Base-by-base conservation (phyloP, 2,329 filamentous ascomycete species). In the Talaromyces sp. region DNA sequence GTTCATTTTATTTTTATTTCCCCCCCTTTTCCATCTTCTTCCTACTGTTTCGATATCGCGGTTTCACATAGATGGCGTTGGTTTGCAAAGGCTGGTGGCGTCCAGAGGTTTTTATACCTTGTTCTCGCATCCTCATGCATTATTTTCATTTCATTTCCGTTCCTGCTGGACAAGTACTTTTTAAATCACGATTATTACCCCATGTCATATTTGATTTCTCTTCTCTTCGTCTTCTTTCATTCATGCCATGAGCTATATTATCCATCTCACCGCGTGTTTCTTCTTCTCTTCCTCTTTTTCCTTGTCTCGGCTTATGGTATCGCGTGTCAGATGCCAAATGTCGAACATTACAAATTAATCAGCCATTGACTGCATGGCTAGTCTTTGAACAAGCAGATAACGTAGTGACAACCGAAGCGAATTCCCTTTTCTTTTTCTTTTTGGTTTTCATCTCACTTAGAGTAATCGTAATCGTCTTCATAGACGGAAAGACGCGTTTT, bases 61-160 rank as follows among this genome's bases (percentile, higher is more conserved):
- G 62, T 65, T 64, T 54, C 55, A 56, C 59, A 74, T 73, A 72
- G 69, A 73, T 69, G 69, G 70, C 69, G 72, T 72, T 68, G 62
- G 63, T 61, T n/a, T 66, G 61, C 63, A 65, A 57, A 61, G 69
- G 69, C 67, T 66, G 67, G 61, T 55, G 69, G 70, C 68, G 69
- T 69, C 66, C 48, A 36, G 19, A 65, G 39, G 45, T 36, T 52
- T 48, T 31, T 15, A 48, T 35, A 54, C n/a, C 45, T 55, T 50
- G 17, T 17, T 33, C 36, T 58, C 37, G 48, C 41, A 48, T 60
- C 36, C 43, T 56, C 39, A 54, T 57, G 37, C 50, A 52, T 39
- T 36, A 48, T 35, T 43, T 37, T 39, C 36, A 48, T 35, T 43
- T 37, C 33, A 37, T 58, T 33, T 25, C 43, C 21, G 19, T 52